Evolutionary conservation across 139 green algal genomes (phyloP).

Genomic region (Monoraphidium neglectum): DNA sequence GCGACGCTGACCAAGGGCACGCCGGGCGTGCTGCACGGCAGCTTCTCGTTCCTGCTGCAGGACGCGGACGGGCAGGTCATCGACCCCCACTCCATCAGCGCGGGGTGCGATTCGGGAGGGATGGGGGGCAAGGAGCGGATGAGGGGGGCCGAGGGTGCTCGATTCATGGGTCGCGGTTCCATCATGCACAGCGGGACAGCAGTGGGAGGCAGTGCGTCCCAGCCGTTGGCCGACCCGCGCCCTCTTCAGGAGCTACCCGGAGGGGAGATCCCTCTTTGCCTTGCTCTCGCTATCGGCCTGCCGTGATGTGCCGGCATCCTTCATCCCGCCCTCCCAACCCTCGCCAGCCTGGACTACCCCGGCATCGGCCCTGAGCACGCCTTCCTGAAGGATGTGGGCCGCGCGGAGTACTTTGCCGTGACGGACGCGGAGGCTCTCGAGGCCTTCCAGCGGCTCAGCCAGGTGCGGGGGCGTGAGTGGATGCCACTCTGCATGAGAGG

Average conservation of each 20-base stretch:
- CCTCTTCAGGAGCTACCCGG: no score
- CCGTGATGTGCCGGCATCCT: no score
- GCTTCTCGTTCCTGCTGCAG: conserved; percentile 95
- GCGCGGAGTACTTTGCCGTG: conserved; percentile 94
- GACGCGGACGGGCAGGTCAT: conserved; percentile 97
- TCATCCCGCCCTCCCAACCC: background rate
- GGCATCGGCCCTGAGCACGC: conserved; percentile 97
- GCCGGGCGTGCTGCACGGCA: conserved; percentile 96
- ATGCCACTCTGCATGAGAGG: no score
- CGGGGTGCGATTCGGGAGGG: conserved; percentile 68
- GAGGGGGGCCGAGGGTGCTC: no score
- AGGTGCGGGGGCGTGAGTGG: no score
- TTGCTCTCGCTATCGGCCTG: no score
- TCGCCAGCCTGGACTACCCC: conserved; percentile 93
- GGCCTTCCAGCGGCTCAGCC: conserved; percentile 73
- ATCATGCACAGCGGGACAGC: no score
- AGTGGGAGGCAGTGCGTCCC: no score
- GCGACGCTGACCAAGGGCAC: conserved; percentile 94
- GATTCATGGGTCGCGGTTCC: no score
- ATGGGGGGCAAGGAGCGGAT: no score
- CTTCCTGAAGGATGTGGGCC: conserved; percentile 94
- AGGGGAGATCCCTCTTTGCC: no score
- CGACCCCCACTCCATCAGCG: conserved; percentile 97
- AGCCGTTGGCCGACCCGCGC: no score
- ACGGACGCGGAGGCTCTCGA: conserved; percentile 88